Conservation (phyloP, 352 stramenopile genomes). For the Phytophthora melonis region DNA sequence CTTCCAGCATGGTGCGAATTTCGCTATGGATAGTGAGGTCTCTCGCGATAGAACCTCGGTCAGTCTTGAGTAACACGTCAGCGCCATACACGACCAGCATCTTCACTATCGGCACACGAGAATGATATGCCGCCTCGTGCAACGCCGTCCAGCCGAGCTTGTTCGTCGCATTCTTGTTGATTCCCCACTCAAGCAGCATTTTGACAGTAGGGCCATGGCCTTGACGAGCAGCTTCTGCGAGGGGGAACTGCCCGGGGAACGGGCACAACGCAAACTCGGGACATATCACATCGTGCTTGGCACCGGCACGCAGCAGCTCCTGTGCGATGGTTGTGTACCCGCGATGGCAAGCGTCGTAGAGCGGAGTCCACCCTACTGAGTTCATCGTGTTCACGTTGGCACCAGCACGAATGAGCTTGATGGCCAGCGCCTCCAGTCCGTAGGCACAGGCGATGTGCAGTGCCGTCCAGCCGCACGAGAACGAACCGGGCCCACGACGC, state of each 20-base stretch:
- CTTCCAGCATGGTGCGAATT: conserved; percentile 81
- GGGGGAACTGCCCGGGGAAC: conserved; percentile 69
- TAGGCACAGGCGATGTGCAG: conserved; percentile 85
- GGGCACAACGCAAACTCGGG: conserved; percentile 84
- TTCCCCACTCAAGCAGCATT: conserved; percentile 77
- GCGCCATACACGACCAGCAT: conserved; percentile 82
- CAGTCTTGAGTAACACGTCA: conserved; percentile 70
- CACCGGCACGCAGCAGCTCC: conserved; percentile 73
- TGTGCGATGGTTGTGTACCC: conserved; percentile 69
- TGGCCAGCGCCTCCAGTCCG: conserved; percentile 69
- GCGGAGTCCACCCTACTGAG: conserved; percentile 76
- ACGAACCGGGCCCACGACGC: conserved; percentile 71
- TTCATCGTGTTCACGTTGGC: conserved; percentile 76
- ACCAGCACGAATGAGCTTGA: conserved; percentile 80
- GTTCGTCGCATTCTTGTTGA: conserved; percentile 85
- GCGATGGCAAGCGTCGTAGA: conserved; percentile 83
- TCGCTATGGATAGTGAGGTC: conserved; percentile 86
- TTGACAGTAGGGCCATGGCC: conserved; percentile 72
- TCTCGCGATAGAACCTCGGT: conserved; percentile 71
- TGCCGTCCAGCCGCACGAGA: conserved; percentile 81
- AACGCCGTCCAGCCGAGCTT: conserved; percentile 80
- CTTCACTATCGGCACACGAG: conserved; percentile 75
- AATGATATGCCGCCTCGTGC: conserved; percentile 85
- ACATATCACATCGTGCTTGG: conserved; percentile 71
- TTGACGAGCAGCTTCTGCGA: conserved; percentile 79